Evolutionary conservation across 2,329 filamentous ascomycete genomes (phyloP).

Genomic region (Pseudopithomyces chartarum): DNA sequence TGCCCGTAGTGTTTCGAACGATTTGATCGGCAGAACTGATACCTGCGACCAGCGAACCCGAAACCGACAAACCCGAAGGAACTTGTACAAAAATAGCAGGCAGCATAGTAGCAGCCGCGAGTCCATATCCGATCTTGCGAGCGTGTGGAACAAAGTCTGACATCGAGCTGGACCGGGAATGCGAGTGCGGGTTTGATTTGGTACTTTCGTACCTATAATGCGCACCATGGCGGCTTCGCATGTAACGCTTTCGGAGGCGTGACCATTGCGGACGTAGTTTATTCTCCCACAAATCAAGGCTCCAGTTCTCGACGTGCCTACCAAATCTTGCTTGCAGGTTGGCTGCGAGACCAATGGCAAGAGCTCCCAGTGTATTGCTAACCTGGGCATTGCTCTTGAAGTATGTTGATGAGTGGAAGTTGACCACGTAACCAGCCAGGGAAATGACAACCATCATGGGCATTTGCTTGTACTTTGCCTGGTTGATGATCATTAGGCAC

Average conservation of each 20-base stretch:
- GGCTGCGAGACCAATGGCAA: constrained; percentile 76
- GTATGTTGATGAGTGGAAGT: constrained; percentile 70
- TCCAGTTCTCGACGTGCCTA: constrained; percentile 61
- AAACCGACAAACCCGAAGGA: constrained; percentile 63
- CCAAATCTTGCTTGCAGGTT: constrained; percentile 78
- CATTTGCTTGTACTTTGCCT: constrained; percentile 78
- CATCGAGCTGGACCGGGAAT: constrained; percentile 27
- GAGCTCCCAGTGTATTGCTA: constrained; percentile 76
- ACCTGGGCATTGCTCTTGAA: constrained; percentile 75
- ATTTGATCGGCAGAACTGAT: constrained; percentile 63
- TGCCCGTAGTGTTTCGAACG: constrained; percentile 52
- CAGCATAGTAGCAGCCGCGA: constrained; percentile 83
- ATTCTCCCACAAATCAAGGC: constrained; percentile 60
- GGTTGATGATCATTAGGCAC: constrained; percentile 77
- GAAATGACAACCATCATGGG: constrained; percentile 78
- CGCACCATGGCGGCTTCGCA: constrained; percentile 25
- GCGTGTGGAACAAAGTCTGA: constrained; percentile 29
- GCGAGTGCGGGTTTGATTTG: constrained; percentile 25
- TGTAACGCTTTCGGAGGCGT: constrained; percentile 31
- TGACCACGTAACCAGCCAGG: constrained; percentile 74
- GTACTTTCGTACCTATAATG: constrained; percentile 11
- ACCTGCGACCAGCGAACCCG: constrained; percentile 61
- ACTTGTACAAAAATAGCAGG: constrained; percentile 81
- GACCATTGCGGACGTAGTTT: constrained; percentile 50
- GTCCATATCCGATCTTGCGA: constrained; percentile 65